Evolutionary conservation across 345 rosid genomes (phyloP), one percentile per base, ranked within the genome.

Genomic region (Citrus hindsii): DNA sequence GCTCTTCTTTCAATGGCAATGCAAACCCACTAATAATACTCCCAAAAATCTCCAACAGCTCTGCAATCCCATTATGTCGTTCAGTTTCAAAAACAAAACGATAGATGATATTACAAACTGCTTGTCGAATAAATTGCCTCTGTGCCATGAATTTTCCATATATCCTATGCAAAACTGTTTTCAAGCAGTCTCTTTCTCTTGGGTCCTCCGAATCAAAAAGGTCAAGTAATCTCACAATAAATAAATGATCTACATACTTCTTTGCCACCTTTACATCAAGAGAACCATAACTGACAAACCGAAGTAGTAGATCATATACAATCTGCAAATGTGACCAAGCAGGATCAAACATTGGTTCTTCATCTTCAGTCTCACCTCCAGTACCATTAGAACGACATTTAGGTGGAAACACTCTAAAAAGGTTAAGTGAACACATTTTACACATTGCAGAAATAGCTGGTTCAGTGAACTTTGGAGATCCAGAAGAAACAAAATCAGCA

Each of bases 161-260:
- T 73, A 87, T 79, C 75, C 90, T 85, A 64, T 92, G 97, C 58
- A 92, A 85, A 78, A 92, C 86, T 27, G 94, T 92, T 80, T 92
- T 92, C 85, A 92, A 84, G 82, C 87, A 84, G 75, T 92, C 94
- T 83, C 93, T 88, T 77, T 92, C 97, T 79, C 97, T 83, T 7
- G 94, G 97, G 71, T 92, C 97, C 77, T 89, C 97, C 5, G 97
- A 92, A 72, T 90, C 97, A 24, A 92, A 92, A 77, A 92, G 92
- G 35, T 92, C 93, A 35, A 92, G 94, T 80, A 92, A 73, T 85
- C 82, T 86, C 79, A 79, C 69, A 24, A 92, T 60, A 76, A 90
- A 92, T 38, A 89, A 84, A 79, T 89, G 92, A 73, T 92, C 92
- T n/a, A 90, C 77, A 53, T 88, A 83, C 82, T 92, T 92, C 76